phyloP scores from a whole-genome alignment of 306 rosid species.

The Cicer yamashitae region DNA sequence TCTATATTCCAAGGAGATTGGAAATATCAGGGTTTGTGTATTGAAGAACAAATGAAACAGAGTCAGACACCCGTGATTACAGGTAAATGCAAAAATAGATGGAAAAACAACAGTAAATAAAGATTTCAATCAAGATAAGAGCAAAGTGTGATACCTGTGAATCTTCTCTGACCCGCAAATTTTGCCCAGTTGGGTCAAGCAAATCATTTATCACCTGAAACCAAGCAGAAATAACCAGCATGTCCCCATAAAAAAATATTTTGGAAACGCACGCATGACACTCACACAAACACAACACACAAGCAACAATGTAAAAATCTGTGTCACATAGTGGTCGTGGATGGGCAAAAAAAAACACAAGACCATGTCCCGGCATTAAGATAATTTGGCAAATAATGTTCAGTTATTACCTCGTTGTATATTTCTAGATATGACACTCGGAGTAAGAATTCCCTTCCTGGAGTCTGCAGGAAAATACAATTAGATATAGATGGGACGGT shows the following conservation, averaged over 20 bases:
- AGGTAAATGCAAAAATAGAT: conserved; percentile 25
- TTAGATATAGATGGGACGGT: conserved; percentile 38
- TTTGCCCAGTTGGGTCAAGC: conserved; percentile 99
- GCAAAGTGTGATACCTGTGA: conserved; percentile 72
- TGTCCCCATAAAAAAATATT: conserved; percentile 11
- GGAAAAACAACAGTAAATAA: conserved; percentile 5
- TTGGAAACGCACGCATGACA: background rate
- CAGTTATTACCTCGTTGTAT: conserved; percentile 84
- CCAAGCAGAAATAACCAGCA: conserved; percentile 50
- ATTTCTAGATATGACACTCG: conserved; percentile 97
- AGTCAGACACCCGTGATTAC: background rate
- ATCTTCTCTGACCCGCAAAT: conserved; percentile 98
- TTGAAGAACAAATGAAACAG: conserved; percentile 14
- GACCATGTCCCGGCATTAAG: conserved; percentile 6
- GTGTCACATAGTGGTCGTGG: background rate
- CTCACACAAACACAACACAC: background rate
- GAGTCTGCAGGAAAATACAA: conserved; percentile 71
- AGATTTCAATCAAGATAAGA: conserved; percentile 27
- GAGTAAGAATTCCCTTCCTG: conserved; percentile 97
- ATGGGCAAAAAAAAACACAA: background rate
- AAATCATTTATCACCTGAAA: conserved; percentile 97
- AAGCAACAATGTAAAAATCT: conserved; percentile 21
- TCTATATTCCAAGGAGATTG: conserved; percentile 26
- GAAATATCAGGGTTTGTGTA: conserved; percentile 14
- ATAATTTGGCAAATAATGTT: conserved; percentile 21